phyloP scores from a whole-genome alignment of 2,329 filamentous ascomycete species.

The Sporothrix luriei region DNA sequence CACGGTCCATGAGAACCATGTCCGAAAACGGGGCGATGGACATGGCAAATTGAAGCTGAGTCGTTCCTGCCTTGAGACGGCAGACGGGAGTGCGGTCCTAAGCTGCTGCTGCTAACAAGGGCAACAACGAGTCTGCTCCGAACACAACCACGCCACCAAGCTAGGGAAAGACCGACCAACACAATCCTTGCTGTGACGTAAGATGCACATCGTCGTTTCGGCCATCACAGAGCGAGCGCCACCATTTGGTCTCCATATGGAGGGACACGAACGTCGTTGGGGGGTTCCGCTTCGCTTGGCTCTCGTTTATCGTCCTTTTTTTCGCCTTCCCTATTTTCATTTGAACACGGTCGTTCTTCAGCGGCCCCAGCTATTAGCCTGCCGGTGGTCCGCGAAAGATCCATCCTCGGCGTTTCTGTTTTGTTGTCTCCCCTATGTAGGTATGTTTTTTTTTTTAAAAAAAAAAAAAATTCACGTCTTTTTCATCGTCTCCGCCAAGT shows the following conservation, averaged over 20 bases:
- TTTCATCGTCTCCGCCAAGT: background rate
- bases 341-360: background rate
- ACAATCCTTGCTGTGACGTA: slow-evolving; percentile 19
- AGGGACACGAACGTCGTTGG: background rate
- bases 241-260: slow-evolving; percentile 6
- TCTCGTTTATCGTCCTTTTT: background rate
- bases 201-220: slow-evolving; percentile 9
- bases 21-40: slow-evolving; percentile 3
- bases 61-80: slow-evolving; percentile 6
- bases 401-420: background rate
- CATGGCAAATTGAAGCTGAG: background rate
- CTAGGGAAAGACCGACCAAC: slow-evolving; percentile 6
- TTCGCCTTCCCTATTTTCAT: background rate
- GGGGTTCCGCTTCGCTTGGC: background rate
- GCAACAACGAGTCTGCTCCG: background rate
- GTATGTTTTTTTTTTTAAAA: background rate
- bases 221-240: background rate
- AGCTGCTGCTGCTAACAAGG: background rate
- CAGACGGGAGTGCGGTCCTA: background rate
- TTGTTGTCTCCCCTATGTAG: background rate
- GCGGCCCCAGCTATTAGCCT: slow-evolving; percentile 3
- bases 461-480: background rate
- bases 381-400: slow-evolving; percentile 14
- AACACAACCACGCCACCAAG: background rate
- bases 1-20: background rate